phyloP scores from a whole-genome alignment of 2,329 filamentous ascomycete species.

The Aschersonia sp. region DNA sequence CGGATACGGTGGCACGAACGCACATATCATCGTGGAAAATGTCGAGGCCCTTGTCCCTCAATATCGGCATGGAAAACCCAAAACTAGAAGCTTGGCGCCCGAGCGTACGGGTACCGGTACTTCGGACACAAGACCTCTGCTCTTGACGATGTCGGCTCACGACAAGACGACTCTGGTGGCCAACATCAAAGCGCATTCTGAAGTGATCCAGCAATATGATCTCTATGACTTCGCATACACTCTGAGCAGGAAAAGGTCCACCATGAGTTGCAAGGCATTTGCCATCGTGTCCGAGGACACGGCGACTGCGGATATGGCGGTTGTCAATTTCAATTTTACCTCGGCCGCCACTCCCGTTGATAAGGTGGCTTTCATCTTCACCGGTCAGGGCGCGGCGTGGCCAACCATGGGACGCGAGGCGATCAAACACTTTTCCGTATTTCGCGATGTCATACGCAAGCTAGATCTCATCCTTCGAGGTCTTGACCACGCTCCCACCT shows the following conservation, averaged over 20 bases:
- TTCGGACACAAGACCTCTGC: too few relatives aligned
- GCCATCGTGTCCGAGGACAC: too few relatives aligned
- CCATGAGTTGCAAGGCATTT: too few relatives aligned
- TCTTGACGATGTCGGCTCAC: too few relatives aligned
- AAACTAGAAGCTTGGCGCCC: background rate
- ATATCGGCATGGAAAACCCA: background rate
- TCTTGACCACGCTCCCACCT: conserved; percentile 1
- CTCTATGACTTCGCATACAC: too few relatives aligned
- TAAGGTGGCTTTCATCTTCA: conserved; percentile 14
- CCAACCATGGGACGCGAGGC: conserved; percentile 16
- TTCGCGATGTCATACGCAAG: background rate
- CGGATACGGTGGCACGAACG: conserved; percentile 27
- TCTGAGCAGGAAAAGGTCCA: too few relatives aligned
- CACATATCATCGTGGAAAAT: conserved; percentile 13
- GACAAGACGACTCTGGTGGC: too few relatives aligned
- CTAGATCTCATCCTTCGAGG: background rate
- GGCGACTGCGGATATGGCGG: too few relatives aligned
- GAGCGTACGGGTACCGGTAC: background rate
- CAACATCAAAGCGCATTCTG: too few relatives aligned
- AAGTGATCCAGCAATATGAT: too few relatives aligned
- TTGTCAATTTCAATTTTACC: too few relatives aligned
- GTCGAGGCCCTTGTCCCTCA: background rate
- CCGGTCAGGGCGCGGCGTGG: conserved; percentile 20
- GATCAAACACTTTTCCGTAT: conserved; percentile 1
- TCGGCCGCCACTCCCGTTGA: too few relatives aligned